Evolutionary conservation across 129 eudicot species (phyloP).

Genomic region (Mikania micrantha): DNA sequence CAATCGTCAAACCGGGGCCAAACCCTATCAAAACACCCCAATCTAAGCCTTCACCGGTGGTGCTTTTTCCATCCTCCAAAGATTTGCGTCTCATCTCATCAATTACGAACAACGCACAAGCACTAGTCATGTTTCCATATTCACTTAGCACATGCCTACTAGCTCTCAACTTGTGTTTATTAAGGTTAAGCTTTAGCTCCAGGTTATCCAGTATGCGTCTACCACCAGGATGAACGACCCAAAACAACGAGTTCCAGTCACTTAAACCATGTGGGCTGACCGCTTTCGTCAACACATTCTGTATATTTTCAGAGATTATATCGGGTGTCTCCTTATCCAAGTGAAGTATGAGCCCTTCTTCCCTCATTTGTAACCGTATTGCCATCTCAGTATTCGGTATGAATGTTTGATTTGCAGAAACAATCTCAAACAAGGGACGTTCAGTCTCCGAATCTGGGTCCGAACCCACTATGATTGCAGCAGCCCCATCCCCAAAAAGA

Average conservation of each 20-base stretch:
- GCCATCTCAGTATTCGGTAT: constrained; percentile 30
- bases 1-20: not conserved
- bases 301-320: constrained; percentile 26
- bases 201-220: not conserved
- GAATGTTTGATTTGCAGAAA: constrained; percentile 28
- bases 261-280: constrained; percentile 16
- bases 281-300: constrained; percentile 5
- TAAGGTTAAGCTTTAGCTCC: not conserved
- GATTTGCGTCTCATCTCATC: constrained; percentile 8
- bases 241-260: constrained; percentile 40
- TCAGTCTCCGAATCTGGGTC: constrained; percentile 23
- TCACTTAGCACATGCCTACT: constrained; percentile 5
- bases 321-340: constrained; percentile 25
- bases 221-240: constrained; percentile 34
- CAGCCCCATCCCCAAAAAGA: constrained; percentile 38
- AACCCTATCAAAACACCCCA: not conserved
- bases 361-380: constrained; percentile 29
- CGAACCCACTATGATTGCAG: constrained; percentile 30
- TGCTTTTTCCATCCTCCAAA: not conserved
- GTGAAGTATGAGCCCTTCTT: constrained; percentile 38
- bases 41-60: not conserved
- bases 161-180: not conserved
- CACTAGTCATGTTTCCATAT: constrained; percentile 1
- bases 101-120: not conserved
- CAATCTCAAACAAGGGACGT: constrained; percentile 29